phyloP scores from a whole-genome alignment of 768 basidiomycete species.

The Mycena rebaudengoi region DNA sequence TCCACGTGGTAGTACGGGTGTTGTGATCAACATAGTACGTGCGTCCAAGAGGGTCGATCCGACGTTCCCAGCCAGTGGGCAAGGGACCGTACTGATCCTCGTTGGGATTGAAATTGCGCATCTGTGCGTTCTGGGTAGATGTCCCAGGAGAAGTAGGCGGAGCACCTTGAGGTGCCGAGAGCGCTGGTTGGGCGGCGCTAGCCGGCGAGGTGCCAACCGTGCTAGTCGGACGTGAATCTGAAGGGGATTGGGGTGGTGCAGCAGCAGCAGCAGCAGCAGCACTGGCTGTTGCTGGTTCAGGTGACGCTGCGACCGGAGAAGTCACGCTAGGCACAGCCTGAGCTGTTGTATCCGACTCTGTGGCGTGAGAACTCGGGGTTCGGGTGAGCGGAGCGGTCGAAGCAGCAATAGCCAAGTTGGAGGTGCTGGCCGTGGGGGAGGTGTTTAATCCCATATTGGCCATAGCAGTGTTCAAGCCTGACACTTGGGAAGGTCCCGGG shows the following conservation, averaged over 20 bases:
- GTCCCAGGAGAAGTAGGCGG: slow-evolving; percentile 47
- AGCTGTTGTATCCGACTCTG: slow-evolving; percentile 52
- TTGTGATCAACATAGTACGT: slow-evolving; percentile 99
- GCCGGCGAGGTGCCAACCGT: slow-evolving; percentile 27
- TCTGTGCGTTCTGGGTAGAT: slow-evolving; percentile 58
- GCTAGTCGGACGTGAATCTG: slow-evolving; percentile 24
- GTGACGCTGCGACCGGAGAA: slow-evolving; percentile 26
- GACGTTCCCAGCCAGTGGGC: slow-evolving; percentile 94
- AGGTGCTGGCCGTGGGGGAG: slow-evolving; percentile 68
- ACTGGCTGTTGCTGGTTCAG: slow-evolving; percentile 31
- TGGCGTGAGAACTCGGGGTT: slow-evolving; percentile 73
- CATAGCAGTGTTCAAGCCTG: slow-evolving; percentile 65
- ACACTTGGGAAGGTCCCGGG: slow-evolving; percentile 78
- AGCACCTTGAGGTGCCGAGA: slow-evolving; percentile 18
- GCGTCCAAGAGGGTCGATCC: slow-evolving; percentile 93
- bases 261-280: slow-evolving; percentile 33
- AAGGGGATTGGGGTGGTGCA: slow-evolving; percentile 27
- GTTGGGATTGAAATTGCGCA: slow-evolving; percentile 92
- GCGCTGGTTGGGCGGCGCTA: slow-evolving; percentile 33
- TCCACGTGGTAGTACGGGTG: slow-evolving; percentile 97
- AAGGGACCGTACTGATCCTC: slow-evolving; percentile 94
- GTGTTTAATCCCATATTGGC: slow-evolving; percentile 67
- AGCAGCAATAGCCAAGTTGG: slow-evolving; percentile 54
- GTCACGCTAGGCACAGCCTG: slow-evolving; percentile 34
- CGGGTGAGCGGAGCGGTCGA: slow-evolving; percentile 63